Percentiles rank a stretch among this genome's conserved stretches.
These are phyloP conservation scores for Sodiomyces alkalinus DNA, from an alignment of 2,329 filamentous ascomycete species.

Conservation along the genomic window DNA sequence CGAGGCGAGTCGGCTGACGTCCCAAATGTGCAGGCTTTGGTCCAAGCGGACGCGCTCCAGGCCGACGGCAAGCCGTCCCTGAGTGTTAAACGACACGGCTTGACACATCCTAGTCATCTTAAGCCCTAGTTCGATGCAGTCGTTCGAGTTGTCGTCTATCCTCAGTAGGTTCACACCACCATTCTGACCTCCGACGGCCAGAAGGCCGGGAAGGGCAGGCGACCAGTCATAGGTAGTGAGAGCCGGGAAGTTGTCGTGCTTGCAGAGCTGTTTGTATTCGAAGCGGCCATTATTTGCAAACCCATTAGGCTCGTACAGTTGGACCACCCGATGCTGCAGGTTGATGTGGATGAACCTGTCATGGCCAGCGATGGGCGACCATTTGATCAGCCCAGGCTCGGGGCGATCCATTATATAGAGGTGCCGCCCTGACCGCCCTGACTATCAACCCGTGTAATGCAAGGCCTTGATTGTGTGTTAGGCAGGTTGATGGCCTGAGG, in stretches of 20 bases:
- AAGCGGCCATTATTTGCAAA: constrained; percentile 40
- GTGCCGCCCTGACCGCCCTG: no score
- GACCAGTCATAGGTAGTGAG: constrained; percentile 56
- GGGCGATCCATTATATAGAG: constrained; percentile 49
- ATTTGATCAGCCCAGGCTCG: constrained; percentile 49
- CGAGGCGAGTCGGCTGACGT: constrained; percentile 47
- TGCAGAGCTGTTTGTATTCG: constrained; percentile 39
- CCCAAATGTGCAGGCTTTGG: constrained; percentile 70
- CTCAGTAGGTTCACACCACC: constrained; percentile 63
- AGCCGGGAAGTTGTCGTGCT: constrained; percentile 47
- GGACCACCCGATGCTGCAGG: constrained; percentile 45
- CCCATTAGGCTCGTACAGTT: constrained; percentile 47
- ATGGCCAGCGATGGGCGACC: constrained; percentile 43
- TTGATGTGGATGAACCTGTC: constrained; percentile 53
- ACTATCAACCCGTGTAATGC: no score
- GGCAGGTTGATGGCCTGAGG: no score
- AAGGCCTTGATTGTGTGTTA: no score
- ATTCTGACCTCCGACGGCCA: constrained; percentile 60
- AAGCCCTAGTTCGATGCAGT: constrained; percentile 49
- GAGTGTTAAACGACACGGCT: constrained; percentile 63
- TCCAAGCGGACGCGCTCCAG: constrained; percentile 72
- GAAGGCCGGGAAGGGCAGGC: constrained; percentile 43
- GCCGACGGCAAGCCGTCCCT: constrained; percentile 59
- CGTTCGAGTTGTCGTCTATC: constrained; percentile 55
- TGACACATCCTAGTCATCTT: constrained; percentile 68